Evolutionary conservation across 2,329 filamentous ascomycete genomes (phyloP), one percentile per base, ranked within the genome.

Genomic region (Aspergillus luchuensis): DNA sequence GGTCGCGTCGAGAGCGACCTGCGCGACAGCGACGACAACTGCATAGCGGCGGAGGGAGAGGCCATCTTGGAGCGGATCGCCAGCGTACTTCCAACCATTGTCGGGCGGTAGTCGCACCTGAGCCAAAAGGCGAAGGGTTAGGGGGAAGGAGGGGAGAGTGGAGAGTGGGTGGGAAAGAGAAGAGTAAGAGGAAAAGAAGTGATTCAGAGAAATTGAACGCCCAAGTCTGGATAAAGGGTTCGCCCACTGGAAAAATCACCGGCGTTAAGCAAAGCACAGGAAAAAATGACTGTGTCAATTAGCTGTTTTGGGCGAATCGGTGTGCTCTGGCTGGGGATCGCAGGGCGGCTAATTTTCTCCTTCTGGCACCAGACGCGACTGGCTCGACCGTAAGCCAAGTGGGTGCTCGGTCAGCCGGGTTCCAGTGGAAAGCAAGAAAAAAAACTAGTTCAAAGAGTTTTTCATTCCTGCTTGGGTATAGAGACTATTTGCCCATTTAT

Each of bases 291-390:
- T 56, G 61, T 33, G 43, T 55, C 50, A 48, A 49, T 62, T 66
- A 62, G 68, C 72, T 75, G 69, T 71, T 75, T 75, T 71, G 66
- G 72, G 73, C 68, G 70, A 71, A 71, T 72, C 73, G 73, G 73
- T 75, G 73, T 74, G 66, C 56, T 36, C 33, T 64, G 54, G 54
- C 60, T 60, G 38, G 25, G 45, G 39, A 39, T 54, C 51, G 51
- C 38, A 33, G 43, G 43, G 55, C 51, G 54, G 51, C 43, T 50
- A 62, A 57, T 60, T 58, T 62, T 41, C 59, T 56, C 50, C 56
- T 56, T 65, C 43, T 55, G 38, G 21, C 36, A 45, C 17, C 21
- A 48, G 38, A 52, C 43, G 56, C 45, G 43, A 56, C 43, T 60
- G 52, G 38, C 43, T 49, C 50, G 38, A 45, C 38, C 43, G 58